Conservation (phyloP, 2,329 filamentous ascomycete species). For the Lasiodiplodia theobromae region DNA sequence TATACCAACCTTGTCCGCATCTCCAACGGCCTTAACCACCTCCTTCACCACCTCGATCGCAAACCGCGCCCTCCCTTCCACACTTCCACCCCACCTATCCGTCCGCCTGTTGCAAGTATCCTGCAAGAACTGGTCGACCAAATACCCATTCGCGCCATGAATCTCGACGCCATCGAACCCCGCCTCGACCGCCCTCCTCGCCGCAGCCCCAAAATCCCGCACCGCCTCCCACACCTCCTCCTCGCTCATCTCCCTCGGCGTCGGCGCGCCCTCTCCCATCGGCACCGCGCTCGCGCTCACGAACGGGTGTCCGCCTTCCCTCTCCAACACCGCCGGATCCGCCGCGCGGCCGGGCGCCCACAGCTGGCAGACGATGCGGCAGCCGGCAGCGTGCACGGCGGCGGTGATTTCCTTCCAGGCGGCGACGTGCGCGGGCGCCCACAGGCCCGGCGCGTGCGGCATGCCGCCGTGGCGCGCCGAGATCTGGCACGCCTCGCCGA, state of each 20-base stretch:
- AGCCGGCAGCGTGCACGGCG: conserved; percentile 68
- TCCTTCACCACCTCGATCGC: conserved; percentile 61
- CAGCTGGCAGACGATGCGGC: conserved; percentile 67
- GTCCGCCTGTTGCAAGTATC: conserved; percentile 62
- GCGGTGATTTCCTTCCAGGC: conserved; percentile 68
- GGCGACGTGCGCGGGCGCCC: conserved; percentile 56
- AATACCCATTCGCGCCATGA: conserved; percentile 69
- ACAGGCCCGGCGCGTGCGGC: conserved; percentile 63
- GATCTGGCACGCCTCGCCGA: conserved; percentile 65
- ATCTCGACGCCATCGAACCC: conserved; percentile 69
- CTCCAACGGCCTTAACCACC: conserved; percentile 58
- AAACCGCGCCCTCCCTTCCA: conserved; percentile 61
- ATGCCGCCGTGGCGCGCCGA: conserved; percentile 56
- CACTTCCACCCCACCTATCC: conserved; percentile 55
- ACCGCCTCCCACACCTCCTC: conserved; percentile 50
- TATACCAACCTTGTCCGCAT: conserved; percentile 59
- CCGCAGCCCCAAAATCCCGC: conserved; percentile 49
- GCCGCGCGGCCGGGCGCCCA: conserved; percentile 67
- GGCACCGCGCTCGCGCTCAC: conserved; percentile 42
- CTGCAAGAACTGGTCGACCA: conserved; percentile 71
- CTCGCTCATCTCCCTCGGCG: conserved; percentile 46
- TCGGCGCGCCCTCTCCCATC: conserved; percentile 41
- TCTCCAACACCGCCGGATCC: conserved; percentile 43
- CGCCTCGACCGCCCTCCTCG: conserved; percentile 55
- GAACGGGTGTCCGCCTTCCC: conserved; percentile 36